Evolutionary conservation across 495 filamentous ascomycete genomes (phyloP).

Genomic region (Oidiodendron maius): DNA sequence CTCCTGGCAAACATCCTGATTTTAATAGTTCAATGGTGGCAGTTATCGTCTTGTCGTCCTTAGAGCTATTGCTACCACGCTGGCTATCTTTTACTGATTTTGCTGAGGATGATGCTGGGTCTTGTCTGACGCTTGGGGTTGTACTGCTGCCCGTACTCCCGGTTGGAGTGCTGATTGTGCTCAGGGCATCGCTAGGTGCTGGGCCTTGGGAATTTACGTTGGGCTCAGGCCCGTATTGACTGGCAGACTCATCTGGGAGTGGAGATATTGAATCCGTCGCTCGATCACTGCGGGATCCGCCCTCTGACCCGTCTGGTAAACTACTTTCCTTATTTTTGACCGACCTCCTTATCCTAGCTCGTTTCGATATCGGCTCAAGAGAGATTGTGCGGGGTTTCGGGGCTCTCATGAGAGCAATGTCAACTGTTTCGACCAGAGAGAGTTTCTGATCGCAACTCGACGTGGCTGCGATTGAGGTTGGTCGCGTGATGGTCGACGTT

Average conservation of each 20-base stretch:
- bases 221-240: conserved; percentile 18
- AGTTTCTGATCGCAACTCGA: conserved; percentile 74
- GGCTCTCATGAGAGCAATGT: conserved; percentile 49
- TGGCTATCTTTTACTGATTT: conserved; percentile 13
- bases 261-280: conserved; percentile 9
- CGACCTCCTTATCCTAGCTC: conserved; percentile 19
- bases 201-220: conserved; percentile 37
- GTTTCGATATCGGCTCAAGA: conserved; percentile 60
- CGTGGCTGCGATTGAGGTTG: conserved; percentile 78
- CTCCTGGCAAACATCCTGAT: conserved; percentile 81
- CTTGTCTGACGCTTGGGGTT: conserved; percentile 41
- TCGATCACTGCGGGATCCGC: conserved; percentile 7
- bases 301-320: conserved; percentile 9
- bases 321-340: conserved; percentile 11
- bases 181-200: conserved; percentile 47
- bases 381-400: conserved; percentile 70
- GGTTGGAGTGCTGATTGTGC: conserved; percentile 45
- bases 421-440: conserved; percentile 66
- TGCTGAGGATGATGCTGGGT: conserved; percentile 15
- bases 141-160: conserved; percentile 57
- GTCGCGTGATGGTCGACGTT: conserved; percentile 82
- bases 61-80: conserved; percentile 11
- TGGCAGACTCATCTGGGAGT: conserved; percentile 21
- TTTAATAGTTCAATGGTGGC: conserved; percentile 79
- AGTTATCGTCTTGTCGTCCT: conserved; percentile 63